Evolutionary conservation across 805 yeast species (phyloP).

Genomic region (Saccharomyces paradoxus): DNA sequence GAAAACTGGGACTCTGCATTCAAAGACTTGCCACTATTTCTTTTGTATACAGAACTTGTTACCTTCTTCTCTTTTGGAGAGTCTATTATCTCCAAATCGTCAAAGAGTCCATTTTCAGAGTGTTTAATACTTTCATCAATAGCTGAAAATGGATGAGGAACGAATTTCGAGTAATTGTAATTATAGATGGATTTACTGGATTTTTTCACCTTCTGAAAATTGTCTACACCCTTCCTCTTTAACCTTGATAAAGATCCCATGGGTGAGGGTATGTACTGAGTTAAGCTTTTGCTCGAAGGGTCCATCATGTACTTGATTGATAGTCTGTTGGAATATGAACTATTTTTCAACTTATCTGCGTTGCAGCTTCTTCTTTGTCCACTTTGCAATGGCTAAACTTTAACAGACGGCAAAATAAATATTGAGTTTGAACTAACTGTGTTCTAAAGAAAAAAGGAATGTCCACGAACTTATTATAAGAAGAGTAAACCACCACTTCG

Average conservation of each 20-base stretch:
- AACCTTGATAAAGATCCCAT: conserved; percentile 11
- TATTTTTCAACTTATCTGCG: background rate
- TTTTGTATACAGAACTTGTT: background rate
- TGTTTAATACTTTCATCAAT: background rate
- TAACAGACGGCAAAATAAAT: too few relatives aligned
- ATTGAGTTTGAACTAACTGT: background rate
- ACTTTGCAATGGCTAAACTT: background rate
- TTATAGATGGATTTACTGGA: conserved; percentile 4
- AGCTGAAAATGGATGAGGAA: background rate
- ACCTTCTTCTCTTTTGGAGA: background rate
- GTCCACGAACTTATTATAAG: background rate
- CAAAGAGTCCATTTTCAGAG: background rate
- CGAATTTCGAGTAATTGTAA: background rate
- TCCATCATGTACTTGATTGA: background rate
- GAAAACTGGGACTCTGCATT: background rate
- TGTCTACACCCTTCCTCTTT: conserved; percentile 9
- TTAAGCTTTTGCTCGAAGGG: background rate
- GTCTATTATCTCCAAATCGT: background rate
- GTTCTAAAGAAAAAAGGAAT: background rate
- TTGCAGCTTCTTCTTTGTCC: background rate
- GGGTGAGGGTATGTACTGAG: conserved; percentile 1
- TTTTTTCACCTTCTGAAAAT: conserved; percentile 8
- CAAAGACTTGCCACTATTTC: background rate
- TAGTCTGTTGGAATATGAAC: background rate
- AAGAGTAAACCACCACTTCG: background rate